Percentiles rank a stretch among this genome's conserved stretches.
These are phyloP conservation scores for Microstroma glucosiphilum DNA, from an alignment of 1,284 basidiomycete genomes.

Conservation along the genomic window DNA sequence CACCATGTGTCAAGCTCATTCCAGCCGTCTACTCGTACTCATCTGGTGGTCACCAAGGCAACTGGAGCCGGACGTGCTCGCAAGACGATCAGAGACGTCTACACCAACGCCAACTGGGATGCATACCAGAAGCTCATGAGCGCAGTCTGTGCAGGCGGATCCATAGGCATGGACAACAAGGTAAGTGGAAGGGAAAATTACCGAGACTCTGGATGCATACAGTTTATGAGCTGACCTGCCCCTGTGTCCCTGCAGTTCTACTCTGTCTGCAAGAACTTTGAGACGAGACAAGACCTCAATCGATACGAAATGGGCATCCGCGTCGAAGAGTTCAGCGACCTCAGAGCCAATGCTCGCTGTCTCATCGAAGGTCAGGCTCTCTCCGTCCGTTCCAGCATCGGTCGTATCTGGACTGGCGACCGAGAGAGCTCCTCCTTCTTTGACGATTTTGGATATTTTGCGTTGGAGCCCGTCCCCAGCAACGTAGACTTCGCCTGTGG, in stretches of 20 bases:
- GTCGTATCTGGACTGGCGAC: not conserved
- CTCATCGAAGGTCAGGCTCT: slow-evolving; percentile 16
- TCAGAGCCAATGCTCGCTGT: slow-evolving; percentile 15
- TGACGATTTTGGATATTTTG: no score
- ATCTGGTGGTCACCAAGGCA: not conserved
- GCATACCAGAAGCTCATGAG: slow-evolving; percentile 8
- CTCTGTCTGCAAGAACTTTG: not conserved
- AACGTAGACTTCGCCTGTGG: not conserved
- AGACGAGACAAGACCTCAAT: slow-evolving; percentile 1
- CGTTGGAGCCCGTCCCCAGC: not conserved
- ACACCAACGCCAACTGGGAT: slow-evolving; percentile 9
- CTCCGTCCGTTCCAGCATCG: slow-evolving; percentile 3
- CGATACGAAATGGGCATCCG: slow-evolving; percentile 14
- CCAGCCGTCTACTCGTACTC: not conserved
- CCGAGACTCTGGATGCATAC: no score
- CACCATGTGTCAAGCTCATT: not conserved
- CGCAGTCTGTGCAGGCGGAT: slow-evolving; percentile 9
- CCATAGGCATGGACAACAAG: slow-evolving; percentile 13
- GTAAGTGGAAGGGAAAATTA: not conserved
- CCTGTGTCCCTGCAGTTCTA: not conserved
- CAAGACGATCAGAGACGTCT: slow-evolving; percentile 1
- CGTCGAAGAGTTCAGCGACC: slow-evolving; percentile 14
- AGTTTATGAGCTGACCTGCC: no score
- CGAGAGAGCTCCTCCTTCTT: not conserved
- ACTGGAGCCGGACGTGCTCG: slow-evolving; percentile 6